A percentile compares a stretch with the other conserved stretches of the same genome.
These are phyloP conservation scores for Saccharum officinarum DNA, from an alignment of 176 grass and related monocot species.

Conservation along the genomic window DNA sequence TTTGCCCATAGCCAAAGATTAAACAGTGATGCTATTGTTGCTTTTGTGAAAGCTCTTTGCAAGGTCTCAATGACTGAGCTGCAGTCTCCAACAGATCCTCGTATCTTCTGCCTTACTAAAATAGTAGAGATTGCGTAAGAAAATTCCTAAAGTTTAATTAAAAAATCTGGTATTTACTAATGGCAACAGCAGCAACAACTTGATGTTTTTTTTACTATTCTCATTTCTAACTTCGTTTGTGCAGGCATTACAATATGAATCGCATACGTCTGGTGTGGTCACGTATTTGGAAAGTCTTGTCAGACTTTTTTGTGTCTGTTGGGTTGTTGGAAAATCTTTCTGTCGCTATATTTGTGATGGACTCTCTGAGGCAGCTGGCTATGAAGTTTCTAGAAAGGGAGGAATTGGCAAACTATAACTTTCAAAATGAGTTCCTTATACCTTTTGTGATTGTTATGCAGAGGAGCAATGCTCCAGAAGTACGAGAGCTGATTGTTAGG, in stretches of 20 bases:
- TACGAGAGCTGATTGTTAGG: slow-evolving; percentile 90
- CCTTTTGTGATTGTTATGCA: slow-evolving; percentile 95
- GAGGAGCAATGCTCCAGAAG: slow-evolving; percentile 80
- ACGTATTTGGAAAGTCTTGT: slow-evolving; percentile 89
- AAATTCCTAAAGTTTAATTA: slow-evolving; percentile 23
- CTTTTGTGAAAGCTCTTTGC: slow-evolving; percentile 98
- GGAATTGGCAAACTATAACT: slow-evolving; percentile 96
- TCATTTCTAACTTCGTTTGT: slow-evolving; percentile 43
- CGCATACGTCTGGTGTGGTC: slow-evolving; percentile 96
- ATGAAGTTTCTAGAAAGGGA: slow-evolving; percentile 99
- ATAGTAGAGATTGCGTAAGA: slow-evolving; percentile 97
- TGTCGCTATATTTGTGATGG: slow-evolving; percentile 98
- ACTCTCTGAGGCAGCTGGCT: slow-evolving; percentile 85
- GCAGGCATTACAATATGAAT: slow-evolving; percentile 96
- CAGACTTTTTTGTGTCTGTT: slow-evolving; percentile 96
- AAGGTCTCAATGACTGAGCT: slow-evolving; percentile 97
- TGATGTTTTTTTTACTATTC: slow-evolving; percentile 6
- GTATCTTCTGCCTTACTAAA: slow-evolving; percentile 99
- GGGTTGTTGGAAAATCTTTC: slow-evolving; percentile 94
- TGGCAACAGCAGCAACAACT: slow-evolving; percentile 29
- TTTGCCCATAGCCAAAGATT: slow-evolving; percentile 95
- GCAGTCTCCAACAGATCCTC: slow-evolving; percentile 86
- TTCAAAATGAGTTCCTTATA: slow-evolving; percentile 95
- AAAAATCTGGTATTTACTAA: slow-evolving; percentile 20
- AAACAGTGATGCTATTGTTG: slow-evolving; percentile 94